Evolutionary conservation across 495 filamentous ascomycete genomes (phyloP), one percentile per base, ranked within the genome.

Genomic region (Sordaria brevicollis): DNA sequence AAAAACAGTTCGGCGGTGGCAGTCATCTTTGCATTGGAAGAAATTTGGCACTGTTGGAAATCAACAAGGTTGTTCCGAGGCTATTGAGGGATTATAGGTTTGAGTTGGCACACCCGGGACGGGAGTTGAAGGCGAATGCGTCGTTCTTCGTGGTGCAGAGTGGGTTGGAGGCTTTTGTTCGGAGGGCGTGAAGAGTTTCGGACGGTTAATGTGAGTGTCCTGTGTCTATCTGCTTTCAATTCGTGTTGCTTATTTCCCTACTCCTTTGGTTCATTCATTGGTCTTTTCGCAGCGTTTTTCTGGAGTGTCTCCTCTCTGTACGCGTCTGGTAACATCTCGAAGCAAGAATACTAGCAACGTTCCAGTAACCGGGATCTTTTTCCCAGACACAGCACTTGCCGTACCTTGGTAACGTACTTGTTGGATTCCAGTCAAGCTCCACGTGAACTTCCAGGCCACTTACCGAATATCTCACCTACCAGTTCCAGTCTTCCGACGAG

Each of bases 131-230:
- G 73, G 81, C 80, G 31, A 82, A 86, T 71, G 80, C 84, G 35
- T 84, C 83, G 25, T 86, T 87, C 74, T 87, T 88, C 74, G 82
- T 86, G 33, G 81, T 85, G 25, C 85, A 87, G 73, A 78, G 79
- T 38, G 85, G 85, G 9, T 67, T 84, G 36, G 79, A 83, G 70
- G 80, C 83, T 66, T 82, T 79, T 71, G 75, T 83, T 34, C 74
- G 67, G 69, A 75, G 68, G 70, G 74, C 74, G 11, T 68, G 70
- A 25, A 17, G n/a, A n/a, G n/a, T 54, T 54, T 54, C 10, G 4
- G 17, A 65, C 34, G 38, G 15, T 34, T 21, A 6, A 6, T 19
- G 7, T 6, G 19, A 65, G 19, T 65, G 9, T 7, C 9, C 9
- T 29, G 6, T 19, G 6, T 7, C 19, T 65, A 65, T 19, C 6